A percentile compares a stretch with the other conserved stretches of the same genome.
Evolutionary conservation across 805 yeast species (phyloP).

Genomic region (Candida rishiriensis): DNA sequence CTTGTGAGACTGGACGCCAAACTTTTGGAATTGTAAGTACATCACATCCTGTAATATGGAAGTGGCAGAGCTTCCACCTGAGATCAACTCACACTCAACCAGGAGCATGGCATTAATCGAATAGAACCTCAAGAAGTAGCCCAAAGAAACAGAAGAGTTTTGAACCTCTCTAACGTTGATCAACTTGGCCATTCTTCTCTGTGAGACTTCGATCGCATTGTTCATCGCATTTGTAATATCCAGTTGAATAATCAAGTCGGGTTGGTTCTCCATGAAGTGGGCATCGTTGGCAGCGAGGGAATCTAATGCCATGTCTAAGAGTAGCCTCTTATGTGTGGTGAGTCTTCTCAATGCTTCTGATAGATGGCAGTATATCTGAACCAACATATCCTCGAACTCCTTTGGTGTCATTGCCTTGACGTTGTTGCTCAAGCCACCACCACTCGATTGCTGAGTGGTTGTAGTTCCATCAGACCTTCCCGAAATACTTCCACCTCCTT

Average conservation of each 20-base stretch:
- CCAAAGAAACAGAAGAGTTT: slow-evolving; percentile 50
- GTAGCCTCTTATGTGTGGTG: slow-evolving; percentile 70
- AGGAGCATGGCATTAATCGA: slow-evolving; percentile 64
- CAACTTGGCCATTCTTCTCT: slow-evolving; percentile 71
- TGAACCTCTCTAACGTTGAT: slow-evolving; percentile 73
- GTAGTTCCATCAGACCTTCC: slow-evolving; percentile 23
- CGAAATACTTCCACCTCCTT: slow-evolving; percentile 14
- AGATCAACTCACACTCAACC: slow-evolving; percentile 76
- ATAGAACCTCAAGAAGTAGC: slow-evolving; percentile 64
- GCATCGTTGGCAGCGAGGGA: slow-evolving; percentile 31
- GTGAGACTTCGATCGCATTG: slow-evolving; percentile 66
- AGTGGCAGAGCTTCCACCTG: slow-evolving; percentile 54
- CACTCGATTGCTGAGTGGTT: slow-evolving; percentile 18
- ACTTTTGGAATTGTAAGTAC: slow-evolving; percentile 60
- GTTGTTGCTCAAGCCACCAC: slow-evolving; percentile 31
- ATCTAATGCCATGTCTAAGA: slow-evolving; percentile 65
- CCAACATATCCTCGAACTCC: slow-evolving; percentile 72
- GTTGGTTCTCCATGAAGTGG: slow-evolving; percentile 25
- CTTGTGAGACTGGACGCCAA: slow-evolving; percentile 51
- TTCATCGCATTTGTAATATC: slow-evolving; percentile 66
- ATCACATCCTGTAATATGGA: slow-evolving; percentile 64
- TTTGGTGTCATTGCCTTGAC: slow-evolving; percentile 64
- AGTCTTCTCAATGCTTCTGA: slow-evolving; percentile 73
- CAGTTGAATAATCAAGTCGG: slow-evolving; percentile 47
- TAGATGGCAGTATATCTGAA: slow-evolving; percentile 53